Evolutionary conservation across 768 basidiomycete genomes (phyloP).

Genomic region (Mycena capillaripes): DNA sequence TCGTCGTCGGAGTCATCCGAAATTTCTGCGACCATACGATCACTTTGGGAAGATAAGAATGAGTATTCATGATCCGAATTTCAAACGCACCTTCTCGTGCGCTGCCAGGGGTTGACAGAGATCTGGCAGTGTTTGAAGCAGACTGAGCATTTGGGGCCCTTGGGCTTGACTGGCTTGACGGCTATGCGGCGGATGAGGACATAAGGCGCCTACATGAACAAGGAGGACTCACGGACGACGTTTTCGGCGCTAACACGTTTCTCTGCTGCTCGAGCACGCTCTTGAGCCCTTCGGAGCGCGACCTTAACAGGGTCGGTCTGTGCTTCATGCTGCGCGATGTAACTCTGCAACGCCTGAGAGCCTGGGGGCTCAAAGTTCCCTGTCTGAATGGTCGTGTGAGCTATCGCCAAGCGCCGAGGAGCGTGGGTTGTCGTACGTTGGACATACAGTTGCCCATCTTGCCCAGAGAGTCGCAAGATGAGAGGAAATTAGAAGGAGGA

Average conservation of each 20-base stretch:
- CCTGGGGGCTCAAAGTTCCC: conserved; percentile 40
- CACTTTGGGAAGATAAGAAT: conserved; percentile 18
- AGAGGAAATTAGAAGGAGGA: neutral
- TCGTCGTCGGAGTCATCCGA: conserved; percentile 38
- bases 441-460: conserved; percentile 41
- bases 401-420: neutral
- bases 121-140: conserved; percentile 37
- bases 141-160: conserved; percentile 38
- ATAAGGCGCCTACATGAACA: neutral
- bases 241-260: conserved; percentile 8
- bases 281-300: conserved; percentile 15
- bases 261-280: conserved; percentile 25
- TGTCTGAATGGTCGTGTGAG: conserved; percentile 37
- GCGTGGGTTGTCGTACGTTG: conserved; percentile 23
- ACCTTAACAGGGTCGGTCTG: conserved; percentile 28
- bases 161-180: conserved; percentile 20
- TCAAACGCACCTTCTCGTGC: conserved; percentile 28
- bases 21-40: conserved; percentile 32
- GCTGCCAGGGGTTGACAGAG: conserved; percentile 38
- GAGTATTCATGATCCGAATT: conserved; percentile 1
- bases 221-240: neutral
- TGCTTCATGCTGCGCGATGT: conserved; percentile 10
- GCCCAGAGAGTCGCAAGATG: neutral
- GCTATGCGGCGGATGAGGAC: neutral
- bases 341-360: conserved; percentile 18